Evolutionary conservation across 495 filamentous ascomycete species (phyloP).

Genomic region (Trichoderma gamsii): DNA sequence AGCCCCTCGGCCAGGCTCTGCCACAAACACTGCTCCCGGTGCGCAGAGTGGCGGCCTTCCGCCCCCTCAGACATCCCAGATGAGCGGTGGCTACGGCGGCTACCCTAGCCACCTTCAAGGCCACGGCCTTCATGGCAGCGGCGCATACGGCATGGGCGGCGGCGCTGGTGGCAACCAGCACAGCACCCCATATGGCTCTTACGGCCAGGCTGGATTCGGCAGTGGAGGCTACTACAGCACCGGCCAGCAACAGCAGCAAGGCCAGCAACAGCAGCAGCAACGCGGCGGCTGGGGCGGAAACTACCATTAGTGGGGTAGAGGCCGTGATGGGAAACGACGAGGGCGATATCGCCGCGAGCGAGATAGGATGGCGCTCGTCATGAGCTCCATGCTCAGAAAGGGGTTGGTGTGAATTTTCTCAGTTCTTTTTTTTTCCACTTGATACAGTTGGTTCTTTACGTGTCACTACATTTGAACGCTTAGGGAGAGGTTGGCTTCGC

Average conservation of each 20-base stretch:
- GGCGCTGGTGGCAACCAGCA: slow-evolving; percentile 62
- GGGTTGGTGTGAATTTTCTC: background rate
- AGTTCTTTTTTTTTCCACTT: background rate
- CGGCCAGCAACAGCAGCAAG: slow-evolving; percentile 32
- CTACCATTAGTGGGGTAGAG: slow-evolving; percentile 44
- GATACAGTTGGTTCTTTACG: background rate
- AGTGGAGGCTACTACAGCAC: slow-evolving; percentile 50
- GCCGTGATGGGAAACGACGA: slow-evolving; percentile 11
- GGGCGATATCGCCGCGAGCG: slow-evolving; percentile 11
- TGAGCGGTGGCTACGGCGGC: slow-evolving; percentile 56
- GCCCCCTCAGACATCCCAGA: slow-evolving; percentile 60
- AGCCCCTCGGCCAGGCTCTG: slow-evolving; percentile 79
- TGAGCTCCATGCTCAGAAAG: background rate
- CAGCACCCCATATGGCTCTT: slow-evolving; percentile 49
- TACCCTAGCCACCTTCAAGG: slow-evolving; percentile 65
- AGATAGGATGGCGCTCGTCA: background rate
- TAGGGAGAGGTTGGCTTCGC: slow-evolving; percentile 4
- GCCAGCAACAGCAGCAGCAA: slow-evolving; percentile 35
- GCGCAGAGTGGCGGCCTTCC: slow-evolving; percentile 62
- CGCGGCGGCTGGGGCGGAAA: slow-evolving; percentile 64
- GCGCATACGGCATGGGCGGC: slow-evolving; percentile 58
- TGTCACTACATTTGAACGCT: slow-evolving; percentile 11
- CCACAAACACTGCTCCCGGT: slow-evolving; percentile 63
- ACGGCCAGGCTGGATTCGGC: slow-evolving; percentile 47
- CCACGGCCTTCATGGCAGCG: slow-evolving; percentile 58